Base-by-base conservation (phyloP, 176 grass and related monocot genomes). In the Carex scoparia region DNA sequence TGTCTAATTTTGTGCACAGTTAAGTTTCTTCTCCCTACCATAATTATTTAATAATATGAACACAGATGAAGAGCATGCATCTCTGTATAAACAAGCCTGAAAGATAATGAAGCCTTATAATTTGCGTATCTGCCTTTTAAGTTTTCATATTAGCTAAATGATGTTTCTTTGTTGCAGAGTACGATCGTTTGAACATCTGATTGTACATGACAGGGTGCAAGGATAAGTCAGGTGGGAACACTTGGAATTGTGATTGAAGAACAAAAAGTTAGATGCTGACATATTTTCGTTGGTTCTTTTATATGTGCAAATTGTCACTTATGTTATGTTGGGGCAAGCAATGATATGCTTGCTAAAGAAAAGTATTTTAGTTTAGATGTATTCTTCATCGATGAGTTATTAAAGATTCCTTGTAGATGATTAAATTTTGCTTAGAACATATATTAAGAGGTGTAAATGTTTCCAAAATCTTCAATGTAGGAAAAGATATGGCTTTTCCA, bases 1-100 rank as follows among this genome's bases (percentile, higher is more conserved):
- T 13, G 91, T 92, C 60, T 98, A 82, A 98, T 90, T 84, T 86
- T 51, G 79, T 69, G 63, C 60, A 28, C 57, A 30, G 40, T 16
- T 82, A 91, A 80, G 91, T 57, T 68, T 64, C 65, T 76, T 38
- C 54, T 27, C 10, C 60, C 62, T 79, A 10, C 55, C 14, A 55
- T 72, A 48, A 23, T 76, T 31, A 19, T 55, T 78, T 59, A 65
- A 65, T 16, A 14, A 53, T 51, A 78, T 78, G 6, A 78, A 33
- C 23, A 56, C 13, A 16, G 53, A 58, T 57, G 2, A 57, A 57
- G 74, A 79, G 5, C 30, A 37, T 35, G 28, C 12, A 57, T 58
- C 51, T 79, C 49, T 33, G 12, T 78, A 33, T 57, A 78, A 33
- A 57, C 13, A 57, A 78, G 46, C 27, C 9, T 4, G 27, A 57